These are phyloP conservation scores for Kwoniella sp. DNA, from an alignment of 768 basidiomycete genomes.

Conservation along the genomic window DNA sequence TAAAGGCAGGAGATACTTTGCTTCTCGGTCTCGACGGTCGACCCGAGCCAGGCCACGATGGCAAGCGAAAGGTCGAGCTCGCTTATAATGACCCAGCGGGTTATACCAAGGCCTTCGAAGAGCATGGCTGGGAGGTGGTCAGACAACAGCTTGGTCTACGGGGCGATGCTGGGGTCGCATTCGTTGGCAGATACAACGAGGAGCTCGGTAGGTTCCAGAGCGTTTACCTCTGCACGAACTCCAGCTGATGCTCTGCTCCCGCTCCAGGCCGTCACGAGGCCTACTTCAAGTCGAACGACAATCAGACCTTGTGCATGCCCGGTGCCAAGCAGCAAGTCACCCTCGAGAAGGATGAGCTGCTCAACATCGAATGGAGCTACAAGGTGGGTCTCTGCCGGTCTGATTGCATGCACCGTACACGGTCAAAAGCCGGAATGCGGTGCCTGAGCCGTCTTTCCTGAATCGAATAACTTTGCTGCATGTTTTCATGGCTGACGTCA, in stretches of 20 bases:
- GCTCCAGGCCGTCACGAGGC: slow-evolving; percentile 67
- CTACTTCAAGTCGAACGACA: slow-evolving; percentile 65
- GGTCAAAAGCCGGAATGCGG: not conserved
- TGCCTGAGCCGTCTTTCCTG: not conserved
- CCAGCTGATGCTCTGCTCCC: not conserved
- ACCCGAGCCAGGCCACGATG: slow-evolving; percentile 1
- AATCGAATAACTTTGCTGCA: not conserved
- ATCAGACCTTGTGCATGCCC: slow-evolving; percentile 57
- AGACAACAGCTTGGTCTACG: slow-evolving; percentile 61
- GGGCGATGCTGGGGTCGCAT: slow-evolving; percentile 35
- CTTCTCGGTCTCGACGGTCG: slow-evolving; percentile 55
- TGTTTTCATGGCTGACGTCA: slow-evolving; percentile 50
- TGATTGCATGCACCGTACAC: not conserved
- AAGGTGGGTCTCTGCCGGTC: slow-evolving; percentile 61
- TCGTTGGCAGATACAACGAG: slow-evolving; percentile 45
- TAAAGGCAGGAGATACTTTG: slow-evolving; percentile 71
- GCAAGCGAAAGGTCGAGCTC: slow-evolving; percentile 21
- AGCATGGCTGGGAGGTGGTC: slow-evolving; percentile 74
- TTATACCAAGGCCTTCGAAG: slow-evolving; percentile 69
- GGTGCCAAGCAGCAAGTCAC: slow-evolving; percentile 44
- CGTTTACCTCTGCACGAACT: too few species aligned
- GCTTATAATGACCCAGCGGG: slow-evolving; percentile 54
- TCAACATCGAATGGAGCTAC: slow-evolving; percentile 80
- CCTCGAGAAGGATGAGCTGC: slow-evolving; percentile 67
- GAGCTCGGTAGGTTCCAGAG: slow-evolving; percentile 26